phyloP scores from a whole-genome alignment of 78 protist genomes.

The Planoprotostelium fungivorum region DNA sequence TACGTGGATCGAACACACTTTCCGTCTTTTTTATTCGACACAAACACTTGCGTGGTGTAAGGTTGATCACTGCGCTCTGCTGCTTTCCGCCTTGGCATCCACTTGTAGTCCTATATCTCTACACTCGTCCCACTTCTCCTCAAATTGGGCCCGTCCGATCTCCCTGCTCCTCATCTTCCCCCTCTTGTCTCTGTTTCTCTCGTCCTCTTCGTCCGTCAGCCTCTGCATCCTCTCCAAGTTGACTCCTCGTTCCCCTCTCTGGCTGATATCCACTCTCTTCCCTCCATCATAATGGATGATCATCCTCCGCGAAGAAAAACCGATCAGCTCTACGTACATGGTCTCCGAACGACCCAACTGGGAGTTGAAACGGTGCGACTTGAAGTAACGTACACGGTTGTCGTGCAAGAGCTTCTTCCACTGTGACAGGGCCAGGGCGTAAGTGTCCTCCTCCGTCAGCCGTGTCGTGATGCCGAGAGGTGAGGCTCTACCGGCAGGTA shows the following conservation, averaged over 20 bases:
- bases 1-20: too few species aligned
- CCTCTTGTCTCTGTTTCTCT: background rate
- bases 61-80: constrained; percentile 3
- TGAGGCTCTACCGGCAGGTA: background rate
- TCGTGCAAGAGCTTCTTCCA: background rate
- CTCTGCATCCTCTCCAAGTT: background rate
- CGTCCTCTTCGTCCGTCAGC: background rate
- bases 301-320: too few species aligned
- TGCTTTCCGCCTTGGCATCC: background rate
- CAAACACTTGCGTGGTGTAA: too few species aligned
- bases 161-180: background rate
- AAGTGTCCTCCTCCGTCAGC: background rate
- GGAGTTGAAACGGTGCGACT: background rate
- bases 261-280: background rate
- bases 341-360: background rate
- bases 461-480: background rate
- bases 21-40: too few species aligned
- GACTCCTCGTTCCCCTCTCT: background rate
- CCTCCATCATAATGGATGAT: background rate
- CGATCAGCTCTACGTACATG: background rate
- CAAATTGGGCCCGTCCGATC: background rate
- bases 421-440: too few species aligned
- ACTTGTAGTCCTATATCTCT: background rate
- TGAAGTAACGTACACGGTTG: background rate
- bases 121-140: background rate